Evolutionary conservation across 257 asterid species (phyloP).

Genomic region (Solanum etuberosum): DNA sequence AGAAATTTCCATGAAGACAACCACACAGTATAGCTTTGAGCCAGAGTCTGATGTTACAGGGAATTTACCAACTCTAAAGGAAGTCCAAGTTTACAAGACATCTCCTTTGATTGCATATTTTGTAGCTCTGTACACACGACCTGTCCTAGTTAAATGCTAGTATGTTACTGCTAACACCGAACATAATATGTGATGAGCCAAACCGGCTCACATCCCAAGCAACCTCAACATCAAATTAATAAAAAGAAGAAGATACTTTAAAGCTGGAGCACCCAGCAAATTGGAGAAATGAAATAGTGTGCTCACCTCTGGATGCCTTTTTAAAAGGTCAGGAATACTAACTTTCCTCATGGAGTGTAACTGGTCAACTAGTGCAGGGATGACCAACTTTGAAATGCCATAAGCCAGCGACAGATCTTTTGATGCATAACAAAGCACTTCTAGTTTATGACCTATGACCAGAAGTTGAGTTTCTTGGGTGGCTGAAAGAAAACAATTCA

Average conservation of each 20-base stretch:
- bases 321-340: constrained; percentile 41
- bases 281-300: neutral
- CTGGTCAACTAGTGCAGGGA: constrained; percentile 83
- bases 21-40: neutral
- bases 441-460: constrained; percentile 64
- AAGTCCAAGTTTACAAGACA: neutral
- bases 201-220: neutral
- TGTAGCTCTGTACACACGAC: neutral
- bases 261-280: neutral
- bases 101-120: neutral
- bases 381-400: constrained; percentile 55
- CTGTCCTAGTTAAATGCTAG: neutral
- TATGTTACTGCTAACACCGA: neutral
- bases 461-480: constrained; percentile 50
- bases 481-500: constrained; percentile 36
- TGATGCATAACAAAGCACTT: constrained; percentile 64
- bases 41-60: neutral
- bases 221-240: neutral
- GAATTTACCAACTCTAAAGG: neutral
- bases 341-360: constrained; percentile 53
- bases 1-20: neutral
- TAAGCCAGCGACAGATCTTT: constrained; percentile 47
- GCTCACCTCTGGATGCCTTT: constrained; percentile 58
- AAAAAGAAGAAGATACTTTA: neutral
- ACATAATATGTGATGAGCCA: neutral